phyloP scores from a whole-genome alignment of 768 basidiomycete genomes.

The Leccinum aurantiacum region DNA sequence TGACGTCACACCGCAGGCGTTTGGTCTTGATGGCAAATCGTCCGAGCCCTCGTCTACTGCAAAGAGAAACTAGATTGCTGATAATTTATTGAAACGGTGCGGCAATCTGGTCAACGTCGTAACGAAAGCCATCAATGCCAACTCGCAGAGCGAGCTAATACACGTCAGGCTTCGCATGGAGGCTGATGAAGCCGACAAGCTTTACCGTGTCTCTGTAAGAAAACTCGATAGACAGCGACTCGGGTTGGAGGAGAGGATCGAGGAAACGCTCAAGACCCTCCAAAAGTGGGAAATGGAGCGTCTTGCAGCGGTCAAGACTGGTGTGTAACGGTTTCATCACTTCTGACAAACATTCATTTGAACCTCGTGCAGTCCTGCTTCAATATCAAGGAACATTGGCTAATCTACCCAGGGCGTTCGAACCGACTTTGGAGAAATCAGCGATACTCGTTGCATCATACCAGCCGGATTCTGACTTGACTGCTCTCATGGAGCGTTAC shows the following conservation, averaged over 20 bases:
- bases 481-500: constrained; percentile 86
- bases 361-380: constrained; percentile 55
- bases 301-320: constrained; percentile 80
- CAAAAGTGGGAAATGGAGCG: constrained; percentile 88
- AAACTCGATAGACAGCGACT: constrained; percentile 84
- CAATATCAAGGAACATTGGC: constrained; percentile 84
- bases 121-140: constrained; percentile 62
- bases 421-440: constrained; percentile 65
- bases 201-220: constrained; percentile 78
- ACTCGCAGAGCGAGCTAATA: constrained; percentile 54
- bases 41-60: constrained; percentile 23
- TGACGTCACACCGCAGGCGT: constrained; percentile 24
- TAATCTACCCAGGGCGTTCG: constrained; percentile 67
- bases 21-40: constrained; percentile 29
- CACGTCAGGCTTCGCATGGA: constrained; percentile 73
- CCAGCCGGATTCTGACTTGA: constrained; percentile 85
- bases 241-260: constrained; percentile 80
- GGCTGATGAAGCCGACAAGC: constrained; percentile 76
- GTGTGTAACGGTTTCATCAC: constrained; percentile 36
- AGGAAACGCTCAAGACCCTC: constrained; percentile 74
- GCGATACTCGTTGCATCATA: constrained; percentile 77
- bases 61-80: constrained; percentile 41
- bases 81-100: constrained; percentile 66
- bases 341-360: not conserved
- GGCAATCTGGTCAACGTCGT: constrained; percentile 69